Evolutionary conservation across 2,329 filamentous ascomycete species (phyloP).

Genomic region (Pseudogymnoascus sp.): DNA sequence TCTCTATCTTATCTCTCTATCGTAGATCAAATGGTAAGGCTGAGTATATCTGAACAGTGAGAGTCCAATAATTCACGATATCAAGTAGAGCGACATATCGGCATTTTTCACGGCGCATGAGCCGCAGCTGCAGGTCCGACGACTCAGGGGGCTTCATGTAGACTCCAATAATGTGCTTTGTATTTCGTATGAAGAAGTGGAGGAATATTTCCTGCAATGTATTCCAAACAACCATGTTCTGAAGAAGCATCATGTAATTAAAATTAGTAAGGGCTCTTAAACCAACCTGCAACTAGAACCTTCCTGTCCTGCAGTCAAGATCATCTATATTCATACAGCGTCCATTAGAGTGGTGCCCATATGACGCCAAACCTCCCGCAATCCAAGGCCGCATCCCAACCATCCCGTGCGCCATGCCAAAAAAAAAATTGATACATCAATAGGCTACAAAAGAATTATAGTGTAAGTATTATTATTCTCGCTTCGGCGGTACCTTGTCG

Average conservation of each 20-base stretch:
- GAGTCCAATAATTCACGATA: neutral
- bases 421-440: slow-evolving; percentile 6
- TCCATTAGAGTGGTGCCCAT: slow-evolving; percentile 1
- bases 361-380: slow-evolving; percentile 6
- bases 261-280: slow-evolving; percentile 7
- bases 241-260: slow-evolving; percentile 7
- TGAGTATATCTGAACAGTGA: neutral
- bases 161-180: neutral
- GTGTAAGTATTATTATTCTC: slow-evolving; percentile 8
- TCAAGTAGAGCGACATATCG: neutral
- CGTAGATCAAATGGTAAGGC: neutral
- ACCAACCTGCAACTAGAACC: slow-evolving; percentile 9
- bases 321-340: slow-evolving; percentile 8
- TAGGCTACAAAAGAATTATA: slow-evolving; percentile 7
- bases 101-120: neutral
- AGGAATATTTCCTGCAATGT: neutral
- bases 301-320: slow-evolving; percentile 9
- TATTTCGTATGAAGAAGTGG: neutral
- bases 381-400: slow-evolving; percentile 8
- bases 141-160: neutral
- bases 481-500: slow-evolving; percentile 8
- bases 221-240: slow-evolving; percentile 9
- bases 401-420: slow-evolving; percentile 3
- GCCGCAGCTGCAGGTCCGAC: neutral
- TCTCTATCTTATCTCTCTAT: neutral